A percentile compares a stretch with the other conserved stretches of the same genome.
Conservation (phyloP, 1,139 yeast genomes). For the Sugiyamaella japonica region DNA sequence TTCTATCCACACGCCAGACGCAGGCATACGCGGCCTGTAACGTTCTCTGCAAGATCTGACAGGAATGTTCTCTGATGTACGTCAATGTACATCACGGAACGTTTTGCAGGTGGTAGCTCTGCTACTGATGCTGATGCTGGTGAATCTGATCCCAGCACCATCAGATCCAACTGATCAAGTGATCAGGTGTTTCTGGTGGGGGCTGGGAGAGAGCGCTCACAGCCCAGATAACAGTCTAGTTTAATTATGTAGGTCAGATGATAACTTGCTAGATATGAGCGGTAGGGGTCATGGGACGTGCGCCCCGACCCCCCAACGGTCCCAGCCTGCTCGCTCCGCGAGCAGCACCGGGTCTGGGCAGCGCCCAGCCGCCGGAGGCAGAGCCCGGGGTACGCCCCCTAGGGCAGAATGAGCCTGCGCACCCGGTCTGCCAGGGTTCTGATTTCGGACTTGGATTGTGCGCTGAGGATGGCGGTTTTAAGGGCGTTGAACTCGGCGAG, state of each 20-base stretch:
- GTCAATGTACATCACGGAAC: conserved; percentile 9
- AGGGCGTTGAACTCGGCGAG: conserved; percentile 1
- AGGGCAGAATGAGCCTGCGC: neutral
- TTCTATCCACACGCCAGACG: neutral
- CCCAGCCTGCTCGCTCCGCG: neutral
- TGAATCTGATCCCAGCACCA: no score
- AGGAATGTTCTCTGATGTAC: conserved; percentile 5
- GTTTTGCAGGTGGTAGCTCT: neutral
- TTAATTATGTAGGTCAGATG: no score
- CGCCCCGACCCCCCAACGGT: no score
- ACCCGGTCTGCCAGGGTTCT: conserved; percentile 5
- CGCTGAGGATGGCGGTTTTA: conserved; percentile 9
- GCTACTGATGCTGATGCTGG: no score
- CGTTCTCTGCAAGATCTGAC: neutral
- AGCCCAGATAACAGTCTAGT: neutral
- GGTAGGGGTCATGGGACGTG: neutral
- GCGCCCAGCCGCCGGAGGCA: conserved; percentile 16
- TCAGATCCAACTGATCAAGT: neutral
- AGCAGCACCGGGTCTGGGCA: conserved; percentile 3
- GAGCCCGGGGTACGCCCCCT: neutral
- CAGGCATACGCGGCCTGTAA: neutral
- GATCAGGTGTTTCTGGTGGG: neutral
- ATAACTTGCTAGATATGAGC: no score
- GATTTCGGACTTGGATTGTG: conserved; percentile 8
- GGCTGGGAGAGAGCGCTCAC: neutral